Base-by-base conservation (phyloP, 2,329 filamentous ascomycete species). In the Diaporthe ampelina region DNA sequence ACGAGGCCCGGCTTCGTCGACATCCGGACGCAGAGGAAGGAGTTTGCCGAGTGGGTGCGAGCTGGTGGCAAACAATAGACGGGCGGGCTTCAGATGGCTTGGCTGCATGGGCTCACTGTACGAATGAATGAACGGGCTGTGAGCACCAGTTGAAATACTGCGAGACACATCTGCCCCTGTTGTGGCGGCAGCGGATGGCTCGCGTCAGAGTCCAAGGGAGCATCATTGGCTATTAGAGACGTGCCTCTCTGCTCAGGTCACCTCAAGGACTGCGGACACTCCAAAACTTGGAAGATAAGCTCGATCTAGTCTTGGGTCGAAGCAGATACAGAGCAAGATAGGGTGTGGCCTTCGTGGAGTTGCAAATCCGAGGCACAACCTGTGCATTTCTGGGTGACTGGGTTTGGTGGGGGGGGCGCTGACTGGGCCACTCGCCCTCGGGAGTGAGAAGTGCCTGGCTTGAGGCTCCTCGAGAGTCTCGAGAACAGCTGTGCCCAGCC, bases 1-100 rank as follows among this genome's bases (percentile, higher is more conserved):
- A 92, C 94, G 75, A 87, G 97, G 78, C 91, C 92, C 61, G 93
- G 94, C 1, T 99, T 98, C 80, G 89, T 95, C 85, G 94, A 99
- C 85, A 94, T 98, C 76, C 92, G 95, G 83, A 93, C 91, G 82
- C 89, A 95, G 84, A 90, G 94, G 80, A 91, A 88, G 81, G 94
- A 95, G 75, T 98, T 97, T 86, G 89, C 91, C 21, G 88, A 92
- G 76, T 97, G 94, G 94, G 89, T 91, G 45, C 88, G 88, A 80
- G 81, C 80, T 43, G 73, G 67, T n/a, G 72, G 57, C 77, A 77
- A 61, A 73, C 59, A 45, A 43, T 52, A 56, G 26, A 24, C 21
- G 32, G 32, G n/a, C 10, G 15, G 8, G 10, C 4, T 9, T 8
- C 17, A 15, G 48, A 9, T 35, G 48, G 48, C 4, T 52, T 54